Evolutionary conservation across 257 asterid genomes (phyloP), one percentile per base, ranked within the genome.

Genomic region (Solanum medicagineum): DNA sequence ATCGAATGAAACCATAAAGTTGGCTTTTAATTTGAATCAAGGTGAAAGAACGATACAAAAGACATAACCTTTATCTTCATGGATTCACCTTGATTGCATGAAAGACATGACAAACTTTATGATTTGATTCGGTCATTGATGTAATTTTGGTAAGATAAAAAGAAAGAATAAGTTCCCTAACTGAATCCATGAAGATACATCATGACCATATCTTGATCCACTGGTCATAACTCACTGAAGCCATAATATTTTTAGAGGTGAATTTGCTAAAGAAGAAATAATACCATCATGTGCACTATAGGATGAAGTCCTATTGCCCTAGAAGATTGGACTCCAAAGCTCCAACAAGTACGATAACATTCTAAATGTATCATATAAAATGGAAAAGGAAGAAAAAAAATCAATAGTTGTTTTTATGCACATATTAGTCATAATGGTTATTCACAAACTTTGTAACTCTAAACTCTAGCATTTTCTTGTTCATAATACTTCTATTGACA

Each of bases 381-480:
- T 32, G 36, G 3, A 32, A 32, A 32, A 32, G 3, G 4, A 32
- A 32, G 36, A 3, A 32, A 32, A 32, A 32, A 32, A 32, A 32
- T 32, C 36, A 32, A 32, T 32, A 32, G 36, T 0, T 32, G 0
- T 32, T 70, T 96, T 96, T 69, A 96, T 95, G 3, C 91, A 98
- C 45, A 85, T 96, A 84, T 94, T 95, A n/a, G 90, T 96, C 81
- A 95, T 96, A 89, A 96, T 96, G 99, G 98, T 95, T 19, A 15
- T 15, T 4, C 65, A 66, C 62, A 82, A 26, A 73, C 84, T 47
- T 16, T 65, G 79, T n/a, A 70, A 53, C 32, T 53, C 49, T 32
- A n/a, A 17, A 55, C 16, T 62, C 10, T 19, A 22, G 54, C 69
- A 15, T 55, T 32, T 62, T 22, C 24, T 29, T 55, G 70, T 80